These are phyloP conservation scores for Penstemon eatonii DNA, from an alignment of 257 asterid species.

Conservation along the genomic window DNA sequence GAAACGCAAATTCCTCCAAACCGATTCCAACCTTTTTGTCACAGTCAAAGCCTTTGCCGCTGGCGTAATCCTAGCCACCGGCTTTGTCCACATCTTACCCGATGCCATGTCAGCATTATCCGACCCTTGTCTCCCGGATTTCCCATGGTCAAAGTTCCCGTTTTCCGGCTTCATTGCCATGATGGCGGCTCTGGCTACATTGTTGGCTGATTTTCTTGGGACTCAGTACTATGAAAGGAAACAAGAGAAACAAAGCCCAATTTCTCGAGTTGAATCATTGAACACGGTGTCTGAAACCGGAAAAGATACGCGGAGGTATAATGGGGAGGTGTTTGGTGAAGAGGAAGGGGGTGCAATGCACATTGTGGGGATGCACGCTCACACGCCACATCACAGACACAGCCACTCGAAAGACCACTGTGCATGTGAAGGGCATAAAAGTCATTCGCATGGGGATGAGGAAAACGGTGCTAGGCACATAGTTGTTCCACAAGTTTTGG, in stretches of 20 bases:
- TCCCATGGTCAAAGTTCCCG: constrained; percentile 59
- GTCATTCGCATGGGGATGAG: constrained; percentile 65
- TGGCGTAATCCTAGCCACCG: constrained; percentile 67
- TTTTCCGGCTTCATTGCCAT: constrained; percentile 64
- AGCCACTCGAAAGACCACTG: constrained; percentile 66
- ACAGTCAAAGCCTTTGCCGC: constrained; percentile 59
- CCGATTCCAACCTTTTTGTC: constrained; percentile 55
- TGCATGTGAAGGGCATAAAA: constrained; percentile 35
- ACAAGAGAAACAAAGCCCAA: constrained; percentile 46
- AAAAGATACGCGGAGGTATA: constrained; percentile 34
- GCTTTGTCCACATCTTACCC: constrained; percentile 62
- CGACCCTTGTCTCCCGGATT: constrained; percentile 43
- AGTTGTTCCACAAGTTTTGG: constrained; percentile 93
- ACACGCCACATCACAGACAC: constrained; percentile 83
- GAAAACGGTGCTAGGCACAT: constrained; percentile 65
- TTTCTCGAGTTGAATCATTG: constrained; percentile 35
- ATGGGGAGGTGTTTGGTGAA: constrained; percentile 64
- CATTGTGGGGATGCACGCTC: constrained; percentile 90
- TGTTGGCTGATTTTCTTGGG: constrained; percentile 52
- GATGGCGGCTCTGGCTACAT: constrained; percentile 57
- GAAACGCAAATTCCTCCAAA: constrained; percentile 42
- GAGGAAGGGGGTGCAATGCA: constrained; percentile 92
- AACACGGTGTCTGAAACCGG: constrained; percentile 49
- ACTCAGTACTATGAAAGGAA: constrained; percentile 56
- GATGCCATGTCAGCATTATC: constrained; percentile 52